Percentiles rank a stretch among this genome's conserved stretches.
Conservation (phyloP, 1,284 basidiomycete genomes). For the Trichosporon coremiiforme region DNA sequence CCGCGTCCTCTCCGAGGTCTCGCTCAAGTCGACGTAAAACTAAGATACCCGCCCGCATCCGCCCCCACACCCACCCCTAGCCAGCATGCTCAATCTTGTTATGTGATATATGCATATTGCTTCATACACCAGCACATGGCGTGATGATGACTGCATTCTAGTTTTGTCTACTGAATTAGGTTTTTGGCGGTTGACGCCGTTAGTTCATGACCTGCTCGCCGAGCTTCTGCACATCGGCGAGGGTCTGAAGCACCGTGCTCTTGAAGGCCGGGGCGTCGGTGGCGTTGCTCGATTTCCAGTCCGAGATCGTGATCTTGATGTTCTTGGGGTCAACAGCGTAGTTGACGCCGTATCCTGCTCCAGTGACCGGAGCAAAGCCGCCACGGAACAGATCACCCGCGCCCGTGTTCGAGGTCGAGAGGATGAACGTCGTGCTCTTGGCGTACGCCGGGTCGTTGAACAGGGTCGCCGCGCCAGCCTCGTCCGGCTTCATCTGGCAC, state of each 20-base stretch:
- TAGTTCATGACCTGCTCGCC: slow-evolving; percentile 19
- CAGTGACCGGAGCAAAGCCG: slow-evolving; percentile 25
- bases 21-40: slow-evolving; percentile 45
- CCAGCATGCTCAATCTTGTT: slow-evolving; percentile 15
- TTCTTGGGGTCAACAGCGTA: slow-evolving; percentile 27
- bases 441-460: slow-evolving; percentile 27
- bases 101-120: slow-evolving; percentile 19
- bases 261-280: slow-evolving; percentile 23
- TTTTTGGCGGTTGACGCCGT: neutral
- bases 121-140: slow-evolving; percentile 1
- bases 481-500: slow-evolving; percentile 23
- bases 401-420: slow-evolving; percentile 28
- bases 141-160: neutral
- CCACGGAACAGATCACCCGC: slow-evolving; percentile 28
- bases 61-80: neutral
- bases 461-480: slow-evolving; percentile 8
- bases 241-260: slow-evolving; percentile 21
- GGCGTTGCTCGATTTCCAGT: slow-evolving; percentile 18
- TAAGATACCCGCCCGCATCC: slow-evolving; percentile 22
- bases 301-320: slow-evolving; percentile 26
- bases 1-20: slow-evolving; percentile 61
- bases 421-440: slow-evolving; percentile 21
- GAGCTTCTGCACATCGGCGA: slow-evolving; percentile 20
- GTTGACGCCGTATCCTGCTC: slow-evolving; percentile 27
- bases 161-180: neutral